Base-by-base conservation (phyloP, 768 basidiomycete genomes). In the Russula earlei region DNA sequence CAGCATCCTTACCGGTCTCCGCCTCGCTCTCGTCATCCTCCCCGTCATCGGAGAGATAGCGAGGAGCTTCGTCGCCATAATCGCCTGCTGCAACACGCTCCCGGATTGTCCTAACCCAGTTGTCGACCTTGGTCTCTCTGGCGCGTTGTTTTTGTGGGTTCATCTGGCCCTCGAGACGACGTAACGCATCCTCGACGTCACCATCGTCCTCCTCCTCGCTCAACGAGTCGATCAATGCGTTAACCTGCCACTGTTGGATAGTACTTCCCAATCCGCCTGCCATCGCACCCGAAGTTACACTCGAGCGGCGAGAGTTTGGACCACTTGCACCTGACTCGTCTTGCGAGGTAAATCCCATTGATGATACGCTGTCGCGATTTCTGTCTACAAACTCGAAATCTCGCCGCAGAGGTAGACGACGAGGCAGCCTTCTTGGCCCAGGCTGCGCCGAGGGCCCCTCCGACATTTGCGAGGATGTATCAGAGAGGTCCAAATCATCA, bases 161-260 rank as follows among this genome's bases (percentile, higher is more conserved):
- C 52, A 93, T 87, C 66, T 91, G 83, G 0, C 91, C 93, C 68
- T 95, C 91, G 37, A 96, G 76, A 12, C 86, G 74, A 22, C 78
- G 74, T 59, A 96, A 67, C 17, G 93, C 91, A 7, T 82, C 87
- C 31, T 91, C 90, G 17, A 88, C 85, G 63, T 88, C 91, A 1
- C 90, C 90, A 17, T 71, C 76, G 55, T 84, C 89, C 22, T 77
- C 86, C 5, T 90, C 83, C 52, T 87, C 82, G 58, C 80, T 85
- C 61, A 87, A 71, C 37, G 79, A 68, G 47, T 89, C 85, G 11
- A 91, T 75, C 37, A 91, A 70, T 25, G 85, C 83, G 64, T 87
- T 86, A 69, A 88, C 73, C 62, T 91, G 90, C 90, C 90, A 91
- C 52, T 82, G 81, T n/a, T 83, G 80, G 17, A 90, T 81, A 27